Base-by-base conservation (phyloP, 2,329 filamentous ascomycete species). In the Endothia cerciana region DNA sequence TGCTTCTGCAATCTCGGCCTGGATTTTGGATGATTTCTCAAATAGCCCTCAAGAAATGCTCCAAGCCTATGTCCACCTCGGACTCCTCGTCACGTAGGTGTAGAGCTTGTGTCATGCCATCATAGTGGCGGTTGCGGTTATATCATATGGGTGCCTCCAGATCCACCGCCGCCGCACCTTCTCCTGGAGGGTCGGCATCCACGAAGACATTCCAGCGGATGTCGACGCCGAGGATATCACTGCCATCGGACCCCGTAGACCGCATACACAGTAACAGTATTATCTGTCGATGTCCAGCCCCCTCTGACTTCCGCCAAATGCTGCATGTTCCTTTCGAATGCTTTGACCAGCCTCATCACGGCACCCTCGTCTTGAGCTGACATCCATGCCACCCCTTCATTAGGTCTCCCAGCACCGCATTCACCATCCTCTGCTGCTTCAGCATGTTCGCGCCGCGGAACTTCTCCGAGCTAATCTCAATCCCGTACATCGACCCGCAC, bases 401-500 rank as follows among this genome's bases (percentile, higher is more conserved):
- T 76, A 92, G 83, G 62, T 94, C 91, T 4, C 86, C 88, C 38
- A 96, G 81, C 22, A 90, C 85, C 25, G 86, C 81, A 74, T 94
- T 94, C 60, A 96, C 92, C 79, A 94, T 83, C 67, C 91, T 84
- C 78, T 95, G 92, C 80, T 95, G 92, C 82, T 92, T 92, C 68
- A 96, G 85, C 76, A 94, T 88, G 60, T 82, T 84, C 71, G 88
- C 76, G 57, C 91, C 92, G 63, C 83, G 83, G 78, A 96, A 96
- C 72, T 82, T 84, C 57, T 87, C 83, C 8, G 90, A 91, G 58
- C 88, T 85, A 70, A 95, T 88, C 72, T 94, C 89, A 70, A 96
- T 90, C 64, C 88, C 90, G 79, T 95, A 95, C 92, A 95, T 95
- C 74, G 89, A 91, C 11, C 92, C 92, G 78, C 92, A 96, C 38